Evolutionary conservation across 805 yeast species (phyloP).

Genomic region (Ogataea zsoltii): DNA sequence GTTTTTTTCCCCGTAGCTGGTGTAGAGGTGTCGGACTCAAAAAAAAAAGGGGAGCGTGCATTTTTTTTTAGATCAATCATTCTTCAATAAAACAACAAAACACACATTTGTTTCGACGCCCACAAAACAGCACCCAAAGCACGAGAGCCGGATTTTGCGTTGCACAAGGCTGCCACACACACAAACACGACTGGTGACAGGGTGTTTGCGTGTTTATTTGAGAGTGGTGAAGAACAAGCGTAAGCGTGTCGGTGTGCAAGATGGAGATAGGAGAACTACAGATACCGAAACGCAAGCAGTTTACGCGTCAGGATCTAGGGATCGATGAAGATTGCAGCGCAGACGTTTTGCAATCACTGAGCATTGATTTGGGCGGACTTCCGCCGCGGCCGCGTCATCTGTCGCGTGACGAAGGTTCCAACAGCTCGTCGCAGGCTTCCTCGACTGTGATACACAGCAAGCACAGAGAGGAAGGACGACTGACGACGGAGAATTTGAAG

Average conservation of each 20-base stretch:
- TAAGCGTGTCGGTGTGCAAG: background rate
- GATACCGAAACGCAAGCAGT: conserved; percentile 16
- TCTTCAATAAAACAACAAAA: conserved; percentile 5
- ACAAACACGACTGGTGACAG: conserved; percentile 1
- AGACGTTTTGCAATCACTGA: conserved; percentile 20
- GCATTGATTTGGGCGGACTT: conserved; percentile 13
- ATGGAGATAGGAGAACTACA: conserved; percentile 3
- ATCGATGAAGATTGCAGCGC: conserved; percentile 23
- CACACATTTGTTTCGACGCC: background rate
- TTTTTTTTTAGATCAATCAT: conserved; percentile 7
- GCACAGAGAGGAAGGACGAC: conserved; percentile 9
- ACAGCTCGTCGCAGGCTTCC: conserved; percentile 29
- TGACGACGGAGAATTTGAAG: conserved; percentile 14
- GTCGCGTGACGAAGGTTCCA: conserved; percentile 19
- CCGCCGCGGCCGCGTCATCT: conserved; percentile 13
- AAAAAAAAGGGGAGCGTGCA: conserved; percentile 4
- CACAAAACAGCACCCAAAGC: too few relatives aligned
- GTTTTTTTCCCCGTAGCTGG: background rate
- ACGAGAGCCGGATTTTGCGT: too few relatives aligned
- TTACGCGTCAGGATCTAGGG: conserved; percentile 25
- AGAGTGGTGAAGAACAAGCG: background rate
- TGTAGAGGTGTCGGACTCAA: conserved; percentile 4
- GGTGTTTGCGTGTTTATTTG: background rate
- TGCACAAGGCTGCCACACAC: background rate
- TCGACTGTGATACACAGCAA: conserved; percentile 30